Conservation (phyloP, 164 flowering plant genomes). For the Malania oleifera region DNA sequence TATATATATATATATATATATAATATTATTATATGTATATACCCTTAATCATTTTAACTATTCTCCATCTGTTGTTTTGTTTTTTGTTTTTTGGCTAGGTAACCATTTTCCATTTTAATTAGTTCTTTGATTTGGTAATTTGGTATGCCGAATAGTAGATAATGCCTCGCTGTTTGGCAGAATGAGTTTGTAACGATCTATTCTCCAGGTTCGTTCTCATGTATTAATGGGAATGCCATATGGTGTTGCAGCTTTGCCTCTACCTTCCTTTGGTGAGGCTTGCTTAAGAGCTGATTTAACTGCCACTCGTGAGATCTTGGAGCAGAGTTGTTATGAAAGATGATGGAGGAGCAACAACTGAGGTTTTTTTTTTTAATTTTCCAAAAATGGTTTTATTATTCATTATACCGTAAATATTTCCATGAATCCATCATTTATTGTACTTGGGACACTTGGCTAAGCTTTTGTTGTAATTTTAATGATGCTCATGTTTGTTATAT, state of each 20-base stretch:
- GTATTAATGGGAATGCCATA: slow-evolving; percentile 53
- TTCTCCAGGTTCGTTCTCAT: slow-evolving; percentile 66
- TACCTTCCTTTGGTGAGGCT: slow-evolving; percentile 54
- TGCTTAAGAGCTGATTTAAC: slow-evolving; percentile 59
- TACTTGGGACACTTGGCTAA: not conserved
- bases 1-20: too few relatives aligned
- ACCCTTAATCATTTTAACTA: too few relatives aligned
- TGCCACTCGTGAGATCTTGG: slow-evolving; percentile 51
- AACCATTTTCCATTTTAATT: too few relatives aligned
- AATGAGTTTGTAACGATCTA: too few relatives aligned
- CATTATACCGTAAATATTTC: not conserved
- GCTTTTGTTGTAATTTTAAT: too few relatives aligned
- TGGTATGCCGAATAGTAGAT: too few relatives aligned
- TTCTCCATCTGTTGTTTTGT: too few relatives aligned
- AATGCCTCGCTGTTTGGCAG: too few relatives aligned
- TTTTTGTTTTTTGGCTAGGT: too few relatives aligned
- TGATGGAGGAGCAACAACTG: slow-evolving; percentile 59
- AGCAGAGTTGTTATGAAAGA: slow-evolving; percentile 51
- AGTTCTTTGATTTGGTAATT: too few relatives aligned
- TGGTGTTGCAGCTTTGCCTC: slow-evolving; percentile 27
- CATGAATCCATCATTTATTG: not conserved
- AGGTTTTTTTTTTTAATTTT: slow-evolving; percentile 25
- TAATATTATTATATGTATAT: too few relatives aligned
- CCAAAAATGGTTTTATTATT: not conserved
- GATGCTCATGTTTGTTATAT: too few relatives aligned